Conservation (phyloP, 75 land plant species). For the Sequoia sempervirens region DNA sequence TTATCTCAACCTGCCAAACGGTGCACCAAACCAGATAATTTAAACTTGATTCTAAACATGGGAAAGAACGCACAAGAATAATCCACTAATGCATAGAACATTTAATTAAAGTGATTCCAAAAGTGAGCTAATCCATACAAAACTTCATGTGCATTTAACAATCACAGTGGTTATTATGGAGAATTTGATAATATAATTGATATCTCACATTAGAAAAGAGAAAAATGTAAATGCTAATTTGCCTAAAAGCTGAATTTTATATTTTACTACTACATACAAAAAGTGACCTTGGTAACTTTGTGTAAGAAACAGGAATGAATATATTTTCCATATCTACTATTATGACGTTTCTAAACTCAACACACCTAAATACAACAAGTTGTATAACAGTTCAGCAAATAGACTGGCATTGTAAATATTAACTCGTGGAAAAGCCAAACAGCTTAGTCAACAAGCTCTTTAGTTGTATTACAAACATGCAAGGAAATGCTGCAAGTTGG, state of each 20-base stretch:
- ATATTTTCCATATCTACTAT: background rate
- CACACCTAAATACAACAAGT: background rate
- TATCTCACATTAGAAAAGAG: background rate
- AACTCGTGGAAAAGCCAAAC: no score
- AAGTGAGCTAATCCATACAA: background rate
- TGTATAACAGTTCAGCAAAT: background rate
- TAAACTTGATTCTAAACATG: background rate
- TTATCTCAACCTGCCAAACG: slow-evolving; percentile 71
- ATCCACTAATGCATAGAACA: background rate
- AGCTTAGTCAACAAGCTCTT: no score
- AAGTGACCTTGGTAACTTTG: background rate
- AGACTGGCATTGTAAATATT: no score
- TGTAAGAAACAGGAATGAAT: background rate
- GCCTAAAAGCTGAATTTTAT: background rate
- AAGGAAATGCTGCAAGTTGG: no score
- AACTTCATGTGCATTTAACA: background rate
- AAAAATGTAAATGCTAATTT: background rate
- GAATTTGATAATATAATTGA: background rate
- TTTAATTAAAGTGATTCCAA: background rate
- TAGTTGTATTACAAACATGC: no score
- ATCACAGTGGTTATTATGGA: background rate
- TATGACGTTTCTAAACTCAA: no score
- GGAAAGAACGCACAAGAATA: no score
- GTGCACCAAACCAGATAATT: background rate
- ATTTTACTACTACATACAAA: no score